Percentiles rank a stretch among this genome's conserved stretches.
These are phyloP conservation scores for Xylaria multiplex DNA, from an alignment of 2,329 filamentous ascomycete genomes.

Conservation along the genomic window DNA sequence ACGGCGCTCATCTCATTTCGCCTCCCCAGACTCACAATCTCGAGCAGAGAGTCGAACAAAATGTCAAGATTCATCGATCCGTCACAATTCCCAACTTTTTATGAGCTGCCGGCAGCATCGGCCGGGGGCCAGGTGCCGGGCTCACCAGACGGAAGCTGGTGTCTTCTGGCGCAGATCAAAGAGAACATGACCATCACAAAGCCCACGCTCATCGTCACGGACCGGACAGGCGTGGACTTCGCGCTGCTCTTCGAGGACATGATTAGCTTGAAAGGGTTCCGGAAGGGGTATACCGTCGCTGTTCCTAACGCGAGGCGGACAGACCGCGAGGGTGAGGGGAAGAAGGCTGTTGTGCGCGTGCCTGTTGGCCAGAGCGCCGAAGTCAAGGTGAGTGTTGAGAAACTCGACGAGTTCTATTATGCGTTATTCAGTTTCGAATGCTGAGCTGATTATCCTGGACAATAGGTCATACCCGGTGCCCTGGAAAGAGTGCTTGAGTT, in stretches of 20 bases:
- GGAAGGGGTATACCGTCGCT: conserved; percentile 54
- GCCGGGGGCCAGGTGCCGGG: conserved; percentile 11
- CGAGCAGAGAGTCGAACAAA: background rate
- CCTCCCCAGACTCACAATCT: background rate
- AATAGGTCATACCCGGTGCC: conserved; percentile 42
- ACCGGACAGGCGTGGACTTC: conserved; percentile 54
- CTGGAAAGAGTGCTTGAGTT: conserved; percentile 45
- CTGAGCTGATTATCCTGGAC: background rate
- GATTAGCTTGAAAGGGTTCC: conserved; percentile 50
- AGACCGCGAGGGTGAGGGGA: conserved; percentile 50
- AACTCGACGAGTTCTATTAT: background rate
- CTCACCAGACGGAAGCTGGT: conserved; percentile 42
- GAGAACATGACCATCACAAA: conserved; percentile 58
- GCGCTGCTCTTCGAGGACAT: conserved; percentile 58
- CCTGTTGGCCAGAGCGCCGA: conserved; percentile 46
- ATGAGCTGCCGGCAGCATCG: conserved; percentile 33
- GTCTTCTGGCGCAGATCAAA: conserved; percentile 48
- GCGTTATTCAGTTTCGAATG: background rate
- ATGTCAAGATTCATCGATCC: conserved; percentile 26
- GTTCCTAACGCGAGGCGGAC: conserved; percentile 51
- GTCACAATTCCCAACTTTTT: conserved; percentile 34
- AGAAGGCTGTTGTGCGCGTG: conserved; percentile 54
- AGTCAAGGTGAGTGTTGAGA: conserved; percentile 47
- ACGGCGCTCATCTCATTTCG: conserved; percentile 10
- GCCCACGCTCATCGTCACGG: conserved; percentile 58